Evolutionary conservation across 2,329 filamentous ascomycete species (phyloP).

Genomic region (Aspergillus pseudonomiae): DNA sequence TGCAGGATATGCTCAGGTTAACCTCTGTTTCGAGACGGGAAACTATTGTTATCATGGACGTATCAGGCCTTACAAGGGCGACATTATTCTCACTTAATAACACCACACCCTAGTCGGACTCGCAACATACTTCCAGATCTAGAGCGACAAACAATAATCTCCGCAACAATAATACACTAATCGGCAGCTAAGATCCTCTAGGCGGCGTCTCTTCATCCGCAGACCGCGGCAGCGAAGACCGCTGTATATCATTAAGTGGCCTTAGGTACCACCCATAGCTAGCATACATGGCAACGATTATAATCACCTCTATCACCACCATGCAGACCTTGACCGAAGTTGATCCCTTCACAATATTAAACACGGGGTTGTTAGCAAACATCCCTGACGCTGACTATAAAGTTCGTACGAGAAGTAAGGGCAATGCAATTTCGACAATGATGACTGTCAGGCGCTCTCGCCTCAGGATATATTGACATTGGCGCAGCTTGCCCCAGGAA

Average conservation of each 20-base stretch:
- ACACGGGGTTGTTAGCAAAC: not conserved
- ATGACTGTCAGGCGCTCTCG: not conserved
- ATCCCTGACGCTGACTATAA: not conserved
- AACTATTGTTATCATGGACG: no score
- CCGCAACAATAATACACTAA: no score
- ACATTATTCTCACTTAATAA: no score
- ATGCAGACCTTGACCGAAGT: not conserved
- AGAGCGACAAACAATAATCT: no score
- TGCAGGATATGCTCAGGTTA: no score
- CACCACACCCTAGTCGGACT: no score
- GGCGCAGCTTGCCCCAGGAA: not conserved
- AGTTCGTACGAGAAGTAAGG: not conserved
- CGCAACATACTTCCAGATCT: no score
- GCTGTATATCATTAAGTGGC: not conserved
- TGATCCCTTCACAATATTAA: not conserved
- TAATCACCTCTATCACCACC: not conserved
- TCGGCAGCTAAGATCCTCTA: not conserved
- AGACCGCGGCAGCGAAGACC: not conserved
- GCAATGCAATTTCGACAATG: not conserved
- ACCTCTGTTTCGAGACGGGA: no score
- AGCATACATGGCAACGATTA: not conserved
- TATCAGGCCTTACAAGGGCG: no score
- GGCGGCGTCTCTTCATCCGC: not conserved
- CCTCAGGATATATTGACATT: not conserved
- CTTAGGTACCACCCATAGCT: not conserved